Conservation (phyloP, 768 basidiomycete genomes). For the Kockovaella imperatae region DNA sequence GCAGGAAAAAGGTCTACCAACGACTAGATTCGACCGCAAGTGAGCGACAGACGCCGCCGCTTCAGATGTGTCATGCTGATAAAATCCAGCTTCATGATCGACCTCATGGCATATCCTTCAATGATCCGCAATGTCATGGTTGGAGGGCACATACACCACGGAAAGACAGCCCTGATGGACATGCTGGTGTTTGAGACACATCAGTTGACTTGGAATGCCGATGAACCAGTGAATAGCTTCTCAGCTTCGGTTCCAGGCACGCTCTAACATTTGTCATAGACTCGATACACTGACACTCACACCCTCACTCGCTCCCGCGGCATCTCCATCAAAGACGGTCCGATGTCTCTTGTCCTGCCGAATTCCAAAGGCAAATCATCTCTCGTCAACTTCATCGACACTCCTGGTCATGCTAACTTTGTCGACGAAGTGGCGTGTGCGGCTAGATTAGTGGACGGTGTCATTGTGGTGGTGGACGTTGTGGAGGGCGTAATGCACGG, state of each 20-base stretch:
- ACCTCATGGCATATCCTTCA: constrained; percentile 80
- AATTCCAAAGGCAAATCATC: constrained; percentile 86
- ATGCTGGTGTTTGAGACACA: constrained; percentile 97
- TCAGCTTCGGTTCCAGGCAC: no score
- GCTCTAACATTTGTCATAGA: constrained; percentile 49
- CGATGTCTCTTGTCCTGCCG: constrained; percentile 84
- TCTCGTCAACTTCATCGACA: constrained; percentile 87
- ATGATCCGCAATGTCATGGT: constrained; percentile 95
- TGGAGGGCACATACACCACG: constrained; percentile 94
- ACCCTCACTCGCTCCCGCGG: constrained; percentile 75
- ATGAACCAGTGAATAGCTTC: constrained; percentile 60
- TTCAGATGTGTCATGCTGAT: not conserved
- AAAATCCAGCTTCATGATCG: constrained; percentile 71
- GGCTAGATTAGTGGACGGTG: constrained; percentile 79
- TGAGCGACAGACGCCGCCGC: constrained; percentile 46
- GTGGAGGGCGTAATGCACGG: constrained; percentile 98
- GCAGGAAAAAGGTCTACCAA: constrained; percentile 90
- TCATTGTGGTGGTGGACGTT: constrained; percentile 91
- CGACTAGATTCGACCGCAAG: constrained; percentile 97
- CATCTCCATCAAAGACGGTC: constrained; percentile 92
- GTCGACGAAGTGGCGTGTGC: constrained; percentile 92
- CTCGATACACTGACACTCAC: constrained; percentile 94
- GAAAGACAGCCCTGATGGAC: constrained; percentile 93
- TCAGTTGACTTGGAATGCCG: constrained; percentile 86
- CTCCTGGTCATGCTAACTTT: constrained; percentile 97